Conservation (phyloP, 2,329 filamentous ascomycete genomes). For the Stachybotrys echinatus region DNA sequence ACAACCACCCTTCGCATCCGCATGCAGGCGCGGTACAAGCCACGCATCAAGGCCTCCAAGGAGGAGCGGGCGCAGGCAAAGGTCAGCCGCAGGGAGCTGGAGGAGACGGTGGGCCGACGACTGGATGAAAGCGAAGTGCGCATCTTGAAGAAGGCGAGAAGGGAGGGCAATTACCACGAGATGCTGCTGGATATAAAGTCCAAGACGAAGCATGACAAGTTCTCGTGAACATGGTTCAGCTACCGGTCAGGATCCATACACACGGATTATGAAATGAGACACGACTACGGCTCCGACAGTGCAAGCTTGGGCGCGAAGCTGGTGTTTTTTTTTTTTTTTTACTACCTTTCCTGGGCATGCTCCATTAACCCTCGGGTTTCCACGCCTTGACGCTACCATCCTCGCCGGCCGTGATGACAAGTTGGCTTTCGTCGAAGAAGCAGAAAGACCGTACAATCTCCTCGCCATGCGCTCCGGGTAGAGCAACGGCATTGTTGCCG, state of each 20-base stretch:
- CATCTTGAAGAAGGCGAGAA: conserved; percentile 73
- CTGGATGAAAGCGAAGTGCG: conserved; percentile 84
- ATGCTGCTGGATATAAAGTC: conserved; percentile 79
- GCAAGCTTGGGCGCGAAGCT: background rate
- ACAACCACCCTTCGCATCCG: conserved; percentile 73
- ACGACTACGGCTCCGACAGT: too few species aligned
- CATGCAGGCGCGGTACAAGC: conserved; percentile 96
- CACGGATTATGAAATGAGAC: too few species aligned
- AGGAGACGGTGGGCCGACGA: conserved; percentile 69
- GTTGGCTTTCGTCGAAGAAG: conserved; percentile 55
- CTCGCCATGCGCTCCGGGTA: conserved; percentile 57
- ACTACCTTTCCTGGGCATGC: background rate
- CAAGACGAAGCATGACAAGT: conserved; percentile 92
- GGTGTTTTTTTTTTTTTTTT: background rate
- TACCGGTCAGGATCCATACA: too few species aligned
- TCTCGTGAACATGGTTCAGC: conserved; percentile 21
- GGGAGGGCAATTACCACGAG: conserved; percentile 88
- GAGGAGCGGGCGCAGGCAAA: conserved; percentile 81
- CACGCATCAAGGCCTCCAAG: conserved; percentile 69
- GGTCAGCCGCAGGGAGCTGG: conserved; percentile 79
- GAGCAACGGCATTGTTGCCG: conserved; percentile 48
- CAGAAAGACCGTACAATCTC: conserved; percentile 61
- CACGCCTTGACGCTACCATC: conserved; percentile 54
- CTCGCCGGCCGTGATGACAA: conserved; percentile 55
- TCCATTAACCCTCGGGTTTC: conserved; percentile 26